Conservation (phyloP, 768 basidiomycete genomes). For the Panaeolus papilionaceus region DNA sequence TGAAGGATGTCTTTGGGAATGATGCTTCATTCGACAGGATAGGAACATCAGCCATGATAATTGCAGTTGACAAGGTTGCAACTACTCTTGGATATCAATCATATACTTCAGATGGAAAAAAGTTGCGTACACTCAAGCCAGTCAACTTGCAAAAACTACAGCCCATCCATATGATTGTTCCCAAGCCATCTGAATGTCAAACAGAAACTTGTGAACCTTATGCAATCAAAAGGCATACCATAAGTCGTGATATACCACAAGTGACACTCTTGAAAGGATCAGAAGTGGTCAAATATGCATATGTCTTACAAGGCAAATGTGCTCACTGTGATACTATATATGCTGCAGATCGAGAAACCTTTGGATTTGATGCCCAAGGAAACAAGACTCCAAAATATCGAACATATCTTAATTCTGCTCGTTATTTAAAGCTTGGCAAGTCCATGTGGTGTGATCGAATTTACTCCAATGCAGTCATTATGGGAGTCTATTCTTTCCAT, state of each 20-base stretch:
- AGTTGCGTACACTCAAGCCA: too few species aligned
- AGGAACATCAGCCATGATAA: too few species aligned
- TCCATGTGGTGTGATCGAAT: slow-evolving; percentile 24
- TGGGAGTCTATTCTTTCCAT: slow-evolving; percentile 31
- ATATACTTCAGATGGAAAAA: too few species aligned
- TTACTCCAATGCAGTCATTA: slow-evolving; percentile 25
- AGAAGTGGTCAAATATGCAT: slow-evolving; percentile 13
- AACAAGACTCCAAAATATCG: neutral
- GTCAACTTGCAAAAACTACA: too few species aligned
- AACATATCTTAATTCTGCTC: slow-evolving; percentile 22
- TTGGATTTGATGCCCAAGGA: neutral
- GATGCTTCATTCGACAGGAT: too few species aligned
- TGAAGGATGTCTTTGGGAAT: too few species aligned
- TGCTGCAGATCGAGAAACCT: slow-evolving; percentile 23
- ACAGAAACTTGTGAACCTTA: too few species aligned
- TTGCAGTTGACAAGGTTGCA: too few species aligned
- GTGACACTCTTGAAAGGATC: slow-evolving; percentile 19
- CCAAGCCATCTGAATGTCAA: too few species aligned
- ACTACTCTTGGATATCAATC: too few species aligned
- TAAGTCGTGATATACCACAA: slow-evolving; percentile 12
- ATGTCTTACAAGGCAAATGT: slow-evolving; percentile 20
- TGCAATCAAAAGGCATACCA: neutral
- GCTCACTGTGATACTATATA: slow-evolving; percentile 19
- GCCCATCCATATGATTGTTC: too few species aligned
- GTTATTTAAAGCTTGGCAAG: slow-evolving; percentile 26